These are phyloP conservation scores for Skeletonema marinoi DNA, from an alignment of 108 stramenopile species.

Conservation along the genomic window DNA sequence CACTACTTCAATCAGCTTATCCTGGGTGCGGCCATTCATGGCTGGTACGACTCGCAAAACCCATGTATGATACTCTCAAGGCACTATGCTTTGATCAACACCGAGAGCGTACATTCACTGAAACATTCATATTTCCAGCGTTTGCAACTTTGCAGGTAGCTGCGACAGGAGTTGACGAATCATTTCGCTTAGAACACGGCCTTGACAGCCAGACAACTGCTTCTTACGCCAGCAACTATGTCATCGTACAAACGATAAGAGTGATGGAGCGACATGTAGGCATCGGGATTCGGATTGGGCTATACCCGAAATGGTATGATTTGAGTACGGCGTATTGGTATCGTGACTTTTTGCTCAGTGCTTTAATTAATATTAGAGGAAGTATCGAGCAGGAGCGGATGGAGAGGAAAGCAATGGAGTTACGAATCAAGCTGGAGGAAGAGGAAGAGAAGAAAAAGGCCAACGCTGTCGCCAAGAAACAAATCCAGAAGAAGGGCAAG, in stretches of 20 bases:
- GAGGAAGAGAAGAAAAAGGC: constrained; percentile 13
- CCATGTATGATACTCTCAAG: constrained; percentile 83
- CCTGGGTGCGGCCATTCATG: constrained; percentile 38
- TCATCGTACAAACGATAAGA: constrained; percentile 46
- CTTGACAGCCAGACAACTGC: constrained; percentile 34
- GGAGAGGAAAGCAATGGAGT: constrained; percentile 34
- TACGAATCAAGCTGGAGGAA: constrained; percentile 30
- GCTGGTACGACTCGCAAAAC: constrained; percentile 69
- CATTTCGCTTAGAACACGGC: constrained; percentile 42
- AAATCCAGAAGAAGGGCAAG: constrained; percentile 32
- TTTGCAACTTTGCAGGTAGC: constrained; percentile 70
- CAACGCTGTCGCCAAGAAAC: constrained; percentile 13
- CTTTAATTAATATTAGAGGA: constrained; percentile 53
- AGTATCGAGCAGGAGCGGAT: constrained; percentile 43
- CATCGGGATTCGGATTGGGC: constrained; percentile 63
- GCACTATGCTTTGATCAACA: constrained; percentile 67
- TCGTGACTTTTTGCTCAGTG: constrained; percentile 74
- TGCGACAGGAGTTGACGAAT: constrained; percentile 56
- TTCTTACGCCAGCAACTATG: constrained; percentile 69
- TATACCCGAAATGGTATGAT: constrained; percentile 67
- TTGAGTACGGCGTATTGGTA: constrained; percentile 76
- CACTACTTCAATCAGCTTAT: constrained; percentile 29
- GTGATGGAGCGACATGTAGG: constrained; percentile 76
- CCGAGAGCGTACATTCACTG: constrained; percentile 75
- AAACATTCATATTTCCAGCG: constrained; percentile 66